Percentiles rank a stretch among this genome's conserved stretches.
These are phyloP conservation scores for Paraphoma sp. DNA, from an alignment of 2,329 filamentous ascomycete genomes.

Conservation along the genomic window DNA sequence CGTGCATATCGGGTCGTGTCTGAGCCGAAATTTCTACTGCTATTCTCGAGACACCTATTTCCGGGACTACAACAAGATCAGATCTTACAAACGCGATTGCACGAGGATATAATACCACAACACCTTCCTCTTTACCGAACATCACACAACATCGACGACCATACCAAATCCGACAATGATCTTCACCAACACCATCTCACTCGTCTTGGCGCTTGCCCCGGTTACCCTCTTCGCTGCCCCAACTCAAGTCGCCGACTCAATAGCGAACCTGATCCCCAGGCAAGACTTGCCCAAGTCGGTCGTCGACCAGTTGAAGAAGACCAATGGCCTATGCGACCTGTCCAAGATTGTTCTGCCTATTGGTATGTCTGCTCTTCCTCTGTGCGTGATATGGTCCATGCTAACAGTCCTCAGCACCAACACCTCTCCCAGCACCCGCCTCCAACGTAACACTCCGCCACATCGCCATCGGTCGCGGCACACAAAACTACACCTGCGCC, in stretches of 20 bases:
- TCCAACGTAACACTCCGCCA: conserved; percentile 71
- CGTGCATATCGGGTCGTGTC: background rate
- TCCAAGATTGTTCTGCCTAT: conserved; percentile 35
- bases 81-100: conserved; percentile 11
- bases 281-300: conserved; percentile 21
- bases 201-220: conserved; percentile 45
- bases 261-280: conserved; percentile 25
- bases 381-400: background rate
- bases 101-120: conserved; percentile 12
- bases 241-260: conserved; percentile 27
- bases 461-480: conserved; percentile 85
- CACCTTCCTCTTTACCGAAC: conserved; percentile 4
- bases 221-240: conserved; percentile 42
- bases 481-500: conserved; percentile 91
- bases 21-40: background rate
- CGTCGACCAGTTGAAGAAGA: conserved; percentile 27
- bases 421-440: conserved; percentile 66
- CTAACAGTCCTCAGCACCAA: conserved; percentile 54
- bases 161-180: conserved; percentile 33
- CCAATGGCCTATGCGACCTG: conserved; percentile 37
- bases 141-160: conserved; percentile 10
- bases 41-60: background rate
- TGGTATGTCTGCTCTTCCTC: conserved; percentile 29
- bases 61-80: background rate
- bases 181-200: conserved; percentile 39